Conservation (phyloP, 176 grass and related monocot genomes). For the Zea luxurians region DNA sequence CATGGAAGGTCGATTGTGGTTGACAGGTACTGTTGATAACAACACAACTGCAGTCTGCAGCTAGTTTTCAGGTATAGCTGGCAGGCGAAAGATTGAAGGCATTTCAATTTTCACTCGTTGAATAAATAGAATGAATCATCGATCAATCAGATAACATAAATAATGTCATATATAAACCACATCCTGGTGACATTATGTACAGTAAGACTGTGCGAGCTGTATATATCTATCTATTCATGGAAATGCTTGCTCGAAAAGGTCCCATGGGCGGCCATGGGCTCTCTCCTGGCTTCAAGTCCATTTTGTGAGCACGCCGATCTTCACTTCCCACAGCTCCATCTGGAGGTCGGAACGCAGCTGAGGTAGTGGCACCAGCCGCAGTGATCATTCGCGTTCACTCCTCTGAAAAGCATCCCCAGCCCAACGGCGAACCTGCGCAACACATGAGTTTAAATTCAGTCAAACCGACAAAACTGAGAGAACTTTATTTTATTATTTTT, state of each 20-base stretch:
- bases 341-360: conserved; percentile 83
- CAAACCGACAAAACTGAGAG: conserved; percentile 32
- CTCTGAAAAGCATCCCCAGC: conserved; percentile 74
- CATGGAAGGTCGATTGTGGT: background rate
- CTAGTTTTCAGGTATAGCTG: background rate
- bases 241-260: background rate
- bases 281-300: background rate
- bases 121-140: conserved; percentile 14
- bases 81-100: background rate
- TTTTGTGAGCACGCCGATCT: background rate
- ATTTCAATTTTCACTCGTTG: background rate
- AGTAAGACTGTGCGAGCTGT: background rate
- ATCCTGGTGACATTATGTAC: conserved; percentile 19
- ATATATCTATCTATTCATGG: conserved; percentile 4
- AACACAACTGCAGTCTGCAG: background rate
- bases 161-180: background rate
- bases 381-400: conserved; percentile 79
- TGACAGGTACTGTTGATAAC: no score
- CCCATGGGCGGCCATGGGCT: background rate
- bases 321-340: conserved; percentile 81
- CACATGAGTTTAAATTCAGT: conserved; percentile 11
- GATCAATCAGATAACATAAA: conserved; percentile 15
- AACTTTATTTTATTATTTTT: background rate
- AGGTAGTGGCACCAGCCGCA: conserved; percentile 93
- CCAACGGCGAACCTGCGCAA: conserved; percentile 54